Evolutionary conservation across 1,284 basidiomycete species (phyloP).

Genomic region (Hymenochaete sp.): DNA sequence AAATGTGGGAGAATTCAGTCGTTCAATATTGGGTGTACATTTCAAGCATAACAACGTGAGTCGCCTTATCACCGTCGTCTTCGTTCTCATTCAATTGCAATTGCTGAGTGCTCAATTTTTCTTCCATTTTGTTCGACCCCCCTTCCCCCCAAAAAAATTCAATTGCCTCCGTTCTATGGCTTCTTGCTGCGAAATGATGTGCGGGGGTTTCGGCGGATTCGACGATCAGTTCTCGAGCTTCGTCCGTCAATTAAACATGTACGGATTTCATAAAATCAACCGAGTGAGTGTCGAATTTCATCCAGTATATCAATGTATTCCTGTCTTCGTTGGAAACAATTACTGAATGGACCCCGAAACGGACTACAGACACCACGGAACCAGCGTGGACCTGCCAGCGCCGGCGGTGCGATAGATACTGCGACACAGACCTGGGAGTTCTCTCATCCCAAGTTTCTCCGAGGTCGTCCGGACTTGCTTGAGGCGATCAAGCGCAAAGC

Average conservation of each 20-base stretch:
- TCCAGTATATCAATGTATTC: constrained; percentile 4
- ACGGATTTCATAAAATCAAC: constrained; percentile 80
- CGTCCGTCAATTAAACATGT: constrained; percentile 88
- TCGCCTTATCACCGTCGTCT: neutral
- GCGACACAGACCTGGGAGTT: constrained; percentile 86
- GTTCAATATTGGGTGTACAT: constrained; percentile 70
- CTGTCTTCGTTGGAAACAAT: constrained; percentile 5
- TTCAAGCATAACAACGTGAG: constrained; percentile 79
- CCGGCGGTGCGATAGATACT: constrained; percentile 24
- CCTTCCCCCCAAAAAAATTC: neutral
- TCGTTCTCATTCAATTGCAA: neutral
- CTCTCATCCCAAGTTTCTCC: constrained; percentile 78
- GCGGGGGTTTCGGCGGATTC: neutral
- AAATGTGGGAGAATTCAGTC: constrained; percentile 75
- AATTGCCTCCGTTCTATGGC: neutral
- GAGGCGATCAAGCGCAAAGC: constrained; percentile 84
- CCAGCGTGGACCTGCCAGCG: constrained; percentile 51
- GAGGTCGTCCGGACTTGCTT: constrained; percentile 71
- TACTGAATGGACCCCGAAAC: neutral
- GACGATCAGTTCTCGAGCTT: constrained; percentile 71
- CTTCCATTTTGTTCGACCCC: constrained; percentile 7
- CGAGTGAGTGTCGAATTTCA: constrained; percentile 36
- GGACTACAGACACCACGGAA: constrained; percentile 65
- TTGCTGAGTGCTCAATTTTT: neutral
- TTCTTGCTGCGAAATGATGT: neutral